These are phyloP conservation scores for Cucurbita pepo DNA, from an alignment of 306 rosid genomes.

Conservation along the genomic window DNA sequence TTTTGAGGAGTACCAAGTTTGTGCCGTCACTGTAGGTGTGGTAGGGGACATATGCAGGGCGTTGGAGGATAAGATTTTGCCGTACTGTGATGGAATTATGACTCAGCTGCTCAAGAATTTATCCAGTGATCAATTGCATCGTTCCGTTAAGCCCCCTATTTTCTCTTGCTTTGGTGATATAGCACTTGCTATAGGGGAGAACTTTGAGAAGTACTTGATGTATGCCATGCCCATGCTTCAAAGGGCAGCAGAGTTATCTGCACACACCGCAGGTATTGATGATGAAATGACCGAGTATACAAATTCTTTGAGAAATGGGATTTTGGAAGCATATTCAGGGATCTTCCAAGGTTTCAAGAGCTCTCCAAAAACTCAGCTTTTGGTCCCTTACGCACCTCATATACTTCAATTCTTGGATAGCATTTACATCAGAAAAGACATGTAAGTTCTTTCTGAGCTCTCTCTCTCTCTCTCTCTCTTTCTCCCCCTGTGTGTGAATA, in stretches of 20 bases:
- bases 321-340: constrained; percentile 90
- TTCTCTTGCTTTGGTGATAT: constrained; percentile 89
- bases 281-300: constrained; percentile 75
- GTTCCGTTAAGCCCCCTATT: constrained; percentile 77
- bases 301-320: constrained; percentile 77
- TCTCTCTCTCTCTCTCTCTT: not conserved
- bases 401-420: constrained; percentile 86
- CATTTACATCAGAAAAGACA: constrained; percentile 72
- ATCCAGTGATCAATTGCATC: constrained; percentile 78
- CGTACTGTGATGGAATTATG: constrained; percentile 89
- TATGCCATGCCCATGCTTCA: constrained; percentile 90
- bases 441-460: constrained; percentile 29
- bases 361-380: constrained; percentile 65
- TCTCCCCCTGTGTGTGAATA: not conserved
- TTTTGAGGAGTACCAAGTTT: constrained; percentile 88
- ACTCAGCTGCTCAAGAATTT: constrained; percentile 74
- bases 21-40: constrained; percentile 86
- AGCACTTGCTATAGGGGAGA: constrained; percentile 79
- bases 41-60: constrained; percentile 94
- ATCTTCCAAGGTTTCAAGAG: constrained; percentile 84
- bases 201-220: constrained; percentile 65
- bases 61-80: constrained; percentile 70
- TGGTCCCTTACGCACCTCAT: constrained; percentile 74
- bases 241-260: constrained; percentile 68
- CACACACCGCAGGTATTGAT: constrained; percentile 53